Percentiles rank a stretch among this genome's conserved stretches.
Evolutionary conservation across 2,329 filamentous ascomycete species (phyloP).

Genomic region (Hymenoscyphus infarciens): DNA sequence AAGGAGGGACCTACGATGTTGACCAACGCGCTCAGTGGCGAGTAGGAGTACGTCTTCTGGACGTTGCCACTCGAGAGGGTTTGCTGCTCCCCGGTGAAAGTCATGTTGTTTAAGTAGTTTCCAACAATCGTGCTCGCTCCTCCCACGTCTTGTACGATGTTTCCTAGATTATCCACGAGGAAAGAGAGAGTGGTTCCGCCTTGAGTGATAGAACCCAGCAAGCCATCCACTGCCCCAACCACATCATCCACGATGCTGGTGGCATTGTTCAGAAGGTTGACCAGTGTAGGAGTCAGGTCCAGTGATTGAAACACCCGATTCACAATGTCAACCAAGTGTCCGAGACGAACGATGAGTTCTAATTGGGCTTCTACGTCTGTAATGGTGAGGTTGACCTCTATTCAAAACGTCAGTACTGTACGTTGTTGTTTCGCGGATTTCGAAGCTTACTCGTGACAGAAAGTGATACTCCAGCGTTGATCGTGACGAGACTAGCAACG

Average conservation of each 20-base stretch:
- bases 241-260: slow-evolving; percentile 50
- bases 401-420: background rate
- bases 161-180: slow-evolving; percentile 58
- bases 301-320: slow-evolving; percentile 56
- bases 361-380: slow-evolving; percentile 56
- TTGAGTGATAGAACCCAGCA: slow-evolving; percentile 56
- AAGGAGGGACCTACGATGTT: slow-evolving; percentile 42
- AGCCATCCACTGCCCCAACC: slow-evolving; percentile 54
- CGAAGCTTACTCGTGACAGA: slow-evolving; percentile 34
- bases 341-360: slow-evolving; percentile 56
- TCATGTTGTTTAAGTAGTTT: slow-evolving; percentile 58
- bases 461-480: slow-evolving; percentile 48
- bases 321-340: slow-evolving; percentile 58
- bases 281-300: slow-evolving; percentile 58
- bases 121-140: slow-evolving; percentile 54
- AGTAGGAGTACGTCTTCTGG: slow-evolving; percentile 52
- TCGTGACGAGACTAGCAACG: slow-evolving; percentile 53
- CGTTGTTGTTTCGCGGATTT: background rate
- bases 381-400: slow-evolving; percentile 58
- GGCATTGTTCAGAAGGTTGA: slow-evolving; percentile 52
- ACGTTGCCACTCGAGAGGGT: slow-evolving; percentile 38
- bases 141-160: slow-evolving; percentile 57
- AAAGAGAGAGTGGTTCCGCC: slow-evolving; percentile 52
- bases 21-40: slow-evolving; percentile 47
- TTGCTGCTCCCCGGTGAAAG: slow-evolving; percentile 38